Evolutionary conservation across 208 protist genomes (phyloP).

Genomic region (Trypanosoma theileri): DNA sequence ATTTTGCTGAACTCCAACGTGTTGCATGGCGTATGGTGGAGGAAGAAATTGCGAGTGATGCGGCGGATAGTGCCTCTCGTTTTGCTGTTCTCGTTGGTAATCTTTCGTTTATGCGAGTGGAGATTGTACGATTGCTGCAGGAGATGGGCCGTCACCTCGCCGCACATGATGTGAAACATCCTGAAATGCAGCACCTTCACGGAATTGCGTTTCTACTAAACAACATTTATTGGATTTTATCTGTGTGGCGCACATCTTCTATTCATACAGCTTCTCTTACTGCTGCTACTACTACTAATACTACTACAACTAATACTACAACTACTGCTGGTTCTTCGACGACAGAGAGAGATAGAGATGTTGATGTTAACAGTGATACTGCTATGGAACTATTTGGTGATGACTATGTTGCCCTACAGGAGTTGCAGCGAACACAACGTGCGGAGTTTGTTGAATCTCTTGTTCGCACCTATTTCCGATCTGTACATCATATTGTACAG

Average conservation of each 20-base stretch:
- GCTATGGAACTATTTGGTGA: slow-evolving; percentile 25
- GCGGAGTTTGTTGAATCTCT: slow-evolving; percentile 42
- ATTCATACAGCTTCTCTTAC: no score
- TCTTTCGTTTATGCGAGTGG: slow-evolving; percentile 67
- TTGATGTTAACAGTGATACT: slow-evolving; percentile 30
- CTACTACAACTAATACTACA: no score
- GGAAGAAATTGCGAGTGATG: slow-evolving; percentile 54
- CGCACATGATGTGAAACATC: not conserved
- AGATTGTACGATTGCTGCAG: slow-evolving; percentile 57
- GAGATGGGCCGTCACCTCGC: slow-evolving; percentile 41
- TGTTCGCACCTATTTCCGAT: slow-evolving; percentile 40
- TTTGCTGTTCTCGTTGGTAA: slow-evolving; percentile 64
- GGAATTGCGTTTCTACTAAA: slow-evolving; percentile 48
- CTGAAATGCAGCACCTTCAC: slow-evolving; percentile 14
- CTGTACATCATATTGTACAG: slow-evolving; percentile 41
- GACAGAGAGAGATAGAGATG: no score
- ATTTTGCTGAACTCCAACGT: slow-evolving; percentile 34
- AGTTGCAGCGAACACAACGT: slow-evolving; percentile 39
- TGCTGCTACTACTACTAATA: no score
- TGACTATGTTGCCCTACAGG: slow-evolving; percentile 40
- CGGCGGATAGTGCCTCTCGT: slow-evolving; percentile 53
- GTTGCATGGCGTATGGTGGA: slow-evolving; percentile 56
- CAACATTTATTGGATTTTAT: slow-evolving; percentile 44
- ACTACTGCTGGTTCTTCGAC: no score
- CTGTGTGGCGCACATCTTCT: slow-evolving; percentile 7